Evolutionary conservation across 2,329 filamentous ascomycete genomes (phyloP).

Genomic region (Fusarium torreyae): DNA sequence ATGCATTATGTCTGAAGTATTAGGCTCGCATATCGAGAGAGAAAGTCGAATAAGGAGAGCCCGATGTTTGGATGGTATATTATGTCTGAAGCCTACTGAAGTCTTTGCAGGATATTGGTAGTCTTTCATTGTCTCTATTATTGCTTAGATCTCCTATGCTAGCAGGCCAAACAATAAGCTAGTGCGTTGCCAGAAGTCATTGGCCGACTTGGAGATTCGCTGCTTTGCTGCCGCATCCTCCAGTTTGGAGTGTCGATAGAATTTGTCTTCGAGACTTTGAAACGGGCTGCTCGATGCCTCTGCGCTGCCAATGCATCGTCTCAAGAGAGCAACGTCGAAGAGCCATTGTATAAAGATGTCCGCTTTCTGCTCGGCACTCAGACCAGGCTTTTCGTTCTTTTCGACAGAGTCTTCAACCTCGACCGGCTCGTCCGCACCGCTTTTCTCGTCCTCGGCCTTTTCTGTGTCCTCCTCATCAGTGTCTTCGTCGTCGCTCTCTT

Average conservation of each 20-base stretch:
- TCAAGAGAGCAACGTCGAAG: constrained; percentile 71
- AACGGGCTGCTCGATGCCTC: constrained; percentile 52
- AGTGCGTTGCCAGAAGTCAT: constrained; percentile 88
- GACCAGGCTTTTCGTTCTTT: constrained; percentile 3
- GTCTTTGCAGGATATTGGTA: neutral
- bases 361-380: constrained; percentile 50
- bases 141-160: constrained; percentile 53
- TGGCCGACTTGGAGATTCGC: constrained; percentile 73
- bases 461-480: constrained; percentile 34
- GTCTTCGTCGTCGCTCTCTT: constrained; percentile 1
- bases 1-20: neutral
- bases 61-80: neutral
- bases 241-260: constrained; percentile 64
- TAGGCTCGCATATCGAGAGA: neutral
- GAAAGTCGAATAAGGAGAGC: too few relatives aligned
- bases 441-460: constrained; percentile 14
- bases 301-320: constrained; percentile 59
- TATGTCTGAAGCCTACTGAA: neutral
- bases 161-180: constrained; percentile 86
- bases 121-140: constrained; percentile 4
- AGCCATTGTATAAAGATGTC: constrained; percentile 73
- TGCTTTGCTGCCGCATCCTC: constrained; percentile 64
- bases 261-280: constrained; percentile 62
- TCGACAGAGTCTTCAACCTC: constrained; percentile 2
- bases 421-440: constrained; percentile 26